phyloP scores from a whole-genome alignment of 2,329 filamentous ascomycete genomes.

The Coleophoma eucalyptorum region DNA sequence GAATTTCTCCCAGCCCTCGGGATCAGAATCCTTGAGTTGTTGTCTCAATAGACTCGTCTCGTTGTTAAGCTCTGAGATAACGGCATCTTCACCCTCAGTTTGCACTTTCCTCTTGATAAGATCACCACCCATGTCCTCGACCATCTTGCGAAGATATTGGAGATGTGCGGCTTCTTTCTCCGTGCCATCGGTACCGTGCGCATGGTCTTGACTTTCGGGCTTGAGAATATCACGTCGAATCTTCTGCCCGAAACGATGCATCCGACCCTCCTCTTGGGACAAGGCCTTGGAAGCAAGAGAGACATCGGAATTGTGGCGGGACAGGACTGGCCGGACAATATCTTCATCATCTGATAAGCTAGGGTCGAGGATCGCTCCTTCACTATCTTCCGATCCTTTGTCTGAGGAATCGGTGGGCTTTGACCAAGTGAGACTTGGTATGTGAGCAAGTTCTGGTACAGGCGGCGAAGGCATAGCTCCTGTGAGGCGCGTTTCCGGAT shows the following conservation, averaged over 20 bases:
- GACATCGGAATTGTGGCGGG: slow-evolving; percentile 62
- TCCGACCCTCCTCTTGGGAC: slow-evolving; percentile 64
- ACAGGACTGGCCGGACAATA: slow-evolving; percentile 38
- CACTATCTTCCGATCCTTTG: slow-evolving; percentile 9
- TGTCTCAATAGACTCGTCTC: slow-evolving; percentile 36
- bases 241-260: slow-evolving; percentile 65
- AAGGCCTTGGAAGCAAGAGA: slow-evolving; percentile 62
- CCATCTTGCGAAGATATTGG: slow-evolving; percentile 54
- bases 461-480: slow-evolving; percentile 12
- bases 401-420: not conserved
- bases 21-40: slow-evolving; percentile 55
- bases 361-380: slow-evolving; percentile 16
- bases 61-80: slow-evolving; percentile 54
- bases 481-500: slow-evolving; percentile 71
- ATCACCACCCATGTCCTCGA: slow-evolving; percentile 60
- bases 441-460: slow-evolving; percentile 7
- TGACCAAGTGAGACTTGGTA: slow-evolving; percentile 7
- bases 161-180: slow-evolving; percentile 19
- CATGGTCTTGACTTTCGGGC: slow-evolving; percentile 18
- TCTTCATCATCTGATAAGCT: slow-evolving; percentile 34
- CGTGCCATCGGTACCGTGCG: slow-evolving; percentile 38
- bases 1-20: slow-evolving; percentile 61
- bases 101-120: slow-evolving; percentile 49
- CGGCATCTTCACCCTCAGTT: slow-evolving; percentile 47
- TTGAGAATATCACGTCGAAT: slow-evolving; percentile 61